phyloP scores from a whole-genome alignment of 2,329 filamentous ascomycete species.

The Coleophoma eucalyptorum region DNA sequence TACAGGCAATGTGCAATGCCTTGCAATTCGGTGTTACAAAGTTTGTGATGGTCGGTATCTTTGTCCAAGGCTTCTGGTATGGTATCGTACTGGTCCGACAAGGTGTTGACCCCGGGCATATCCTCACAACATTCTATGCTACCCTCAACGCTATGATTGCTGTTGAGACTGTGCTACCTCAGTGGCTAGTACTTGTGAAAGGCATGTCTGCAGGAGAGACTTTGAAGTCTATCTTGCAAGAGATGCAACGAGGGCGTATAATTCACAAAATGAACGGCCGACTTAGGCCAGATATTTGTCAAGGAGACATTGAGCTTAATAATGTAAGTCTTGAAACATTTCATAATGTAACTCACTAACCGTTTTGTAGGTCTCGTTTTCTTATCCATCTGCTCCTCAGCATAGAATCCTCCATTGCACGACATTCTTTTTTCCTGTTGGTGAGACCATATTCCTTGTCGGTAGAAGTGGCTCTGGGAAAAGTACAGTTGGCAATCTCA shows the following conservation, averaged over 20 bases:
- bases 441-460: conserved; percentile 75
- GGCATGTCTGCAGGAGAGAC: conserved; percentile 70
- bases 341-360: not conserved
- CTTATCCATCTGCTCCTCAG: conserved; percentile 69
- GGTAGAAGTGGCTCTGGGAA: conserved; percentile 90
- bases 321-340: conserved; percentile 46
- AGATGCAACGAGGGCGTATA: conserved; percentile 22
- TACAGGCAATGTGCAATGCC: conserved; percentile 66
- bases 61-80: conserved; percentile 89
- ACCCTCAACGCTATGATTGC: conserved; percentile 73
- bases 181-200: conserved; percentile 74
- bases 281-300: conserved; percentile 39
- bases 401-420: conserved; percentile 56
- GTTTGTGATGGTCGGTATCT: conserved; percentile 73
- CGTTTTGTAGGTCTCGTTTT: conserved; percentile 65
- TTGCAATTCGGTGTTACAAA: conserved; percentile 70
- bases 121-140: conserved; percentile 83
- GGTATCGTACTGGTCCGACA: conserved; percentile 65
- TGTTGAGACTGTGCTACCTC: conserved; percentile 69
- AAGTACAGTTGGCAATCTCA: conserved; percentile 78
- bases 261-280: conserved; percentile 26
- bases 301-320: conserved; percentile 66
- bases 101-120: conserved; percentile 55
- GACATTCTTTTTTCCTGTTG: conserved; percentile 67
- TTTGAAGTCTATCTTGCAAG: conserved; percentile 44